Base-by-base conservation (phyloP, 345 rosid genomes). In the Turnera subulata region DNA sequence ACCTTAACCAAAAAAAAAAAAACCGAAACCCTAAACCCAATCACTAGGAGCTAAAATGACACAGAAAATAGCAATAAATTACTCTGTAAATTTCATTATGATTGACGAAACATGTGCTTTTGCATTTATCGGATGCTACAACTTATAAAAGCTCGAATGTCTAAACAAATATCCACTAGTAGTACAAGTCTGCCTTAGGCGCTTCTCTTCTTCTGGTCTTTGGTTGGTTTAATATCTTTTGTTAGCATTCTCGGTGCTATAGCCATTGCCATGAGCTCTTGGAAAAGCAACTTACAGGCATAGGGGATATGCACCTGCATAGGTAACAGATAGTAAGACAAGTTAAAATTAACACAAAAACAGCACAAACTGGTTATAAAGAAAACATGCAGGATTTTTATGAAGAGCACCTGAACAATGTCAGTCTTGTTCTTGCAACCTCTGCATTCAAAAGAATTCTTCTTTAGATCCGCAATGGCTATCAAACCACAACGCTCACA, bases 191-290 rank as follows among this genome's bases (percentile, higher is more conserved):
- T 73, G 11, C 18, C 38, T 73, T 64, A 82, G 9, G 68, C 82
- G 61, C 87, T 81, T 72, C 78, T 86, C 74, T 71, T 77, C 87
- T 84, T 86, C 21, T 78, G 79, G 48, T 72, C 76, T 66, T 83
- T 84, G 20, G 59, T 24, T 1, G 54, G 56, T 40, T 84, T 80
- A 24, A 76, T 25, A 15, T 84, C 86, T 73, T 82, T 92, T 0
- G 91, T 85, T 1, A 89, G 82, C 99, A 93, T 89, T 63, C 99
- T 77, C 0, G 99, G 97, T 1, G 99, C 94, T 61, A 93, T 93
- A n/a, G 99, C 96, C 99, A 93, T 93, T 26, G 99, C 73, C 99
- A 89, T 89, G 24, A 93, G 91, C 80, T 93, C 99, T 76, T 93
- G 99, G 66, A 93, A 93, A 15, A 93, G 89, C 53, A 93, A 62